Evolutionary conservation across 768 basidiomycete genomes (phyloP), one percentile per base, ranked within the genome.

Genomic region (Clitopilus passeckerianus): DNA sequence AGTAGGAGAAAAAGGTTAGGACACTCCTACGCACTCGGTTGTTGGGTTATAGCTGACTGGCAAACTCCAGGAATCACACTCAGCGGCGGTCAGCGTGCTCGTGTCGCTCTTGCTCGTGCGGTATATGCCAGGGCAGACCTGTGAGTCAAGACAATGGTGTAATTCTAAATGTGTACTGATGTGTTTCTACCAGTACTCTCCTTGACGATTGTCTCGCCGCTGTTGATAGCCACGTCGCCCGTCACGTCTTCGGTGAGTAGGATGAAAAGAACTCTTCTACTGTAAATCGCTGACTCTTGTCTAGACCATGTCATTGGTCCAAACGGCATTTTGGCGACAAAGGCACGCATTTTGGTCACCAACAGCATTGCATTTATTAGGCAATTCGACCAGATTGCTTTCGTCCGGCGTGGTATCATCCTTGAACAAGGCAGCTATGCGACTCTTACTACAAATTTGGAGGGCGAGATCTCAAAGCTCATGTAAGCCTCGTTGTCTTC

Each of bases 91-190:
- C 91, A 95, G 69, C 84, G 90, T 15, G 91, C 93, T 56, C 85
- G 93, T 27, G 80, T 95, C 6, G 83, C 89, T 14, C 77, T 97
- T 8, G 96, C 96, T 6, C 79, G 95, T 30, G 93, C 92, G 1
- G 90, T 96, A 0, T 98, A 98, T 71, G 87, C 93, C 2, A 82
- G 95, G 50, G 93, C 95, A 0, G 95, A 98, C 70, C 70, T 97
- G 83, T 93, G 65, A 66, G 85, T 71, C 5, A 15, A 24, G 2
- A 54, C 37, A 8, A 22, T 15, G 22, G 12, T 54, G 37, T 34
- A 43, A 30, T 41, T 50, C 14, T 50, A 4, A 14, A 41, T 30
- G 37, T 12, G 6, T 5, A 12, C 22, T 57, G 2, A 50, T 59
- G n/a, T 6, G 8, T 53, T 30, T 54, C 64, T 44, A 14, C 3